Evolutionary conservation across 2,329 filamentous ascomycete genomes (phyloP), one percentile per base, ranked within the genome.

Genomic region (Cladosporium velox): DNA sequence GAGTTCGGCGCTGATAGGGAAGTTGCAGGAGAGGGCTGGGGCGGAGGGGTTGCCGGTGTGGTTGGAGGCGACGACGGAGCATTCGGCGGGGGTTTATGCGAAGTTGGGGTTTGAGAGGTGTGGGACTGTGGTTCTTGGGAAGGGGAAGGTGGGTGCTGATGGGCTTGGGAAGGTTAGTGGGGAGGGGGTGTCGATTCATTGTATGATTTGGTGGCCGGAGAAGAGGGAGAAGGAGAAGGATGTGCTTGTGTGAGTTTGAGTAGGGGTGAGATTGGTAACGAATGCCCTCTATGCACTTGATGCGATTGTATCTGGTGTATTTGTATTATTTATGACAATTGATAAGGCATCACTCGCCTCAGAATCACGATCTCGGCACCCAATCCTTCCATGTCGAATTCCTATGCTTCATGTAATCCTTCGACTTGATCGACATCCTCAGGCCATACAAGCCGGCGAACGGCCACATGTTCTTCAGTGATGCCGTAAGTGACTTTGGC

Each of bases 41-140:
- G 57, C 24, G 49, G 68, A 67, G 21, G 66, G 59, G 11, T 10
- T 70, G 55, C 70, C 72, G 15, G 69, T 75, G 12, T 75, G 72
- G 71, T 59, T 74, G 65, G 73, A 75, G 54, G 69, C 73, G 30
- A 73, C 72, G 55, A 74, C 72, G 12, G 62, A 66, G 54, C 41
- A 59, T 47, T 71, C 68, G 44, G 64, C 66, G 28, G 59, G 68
- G 18, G 47, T 73, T 21, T 74, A 74, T 69, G 35, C 57, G 21
- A 68, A 65, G 30, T 64, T 67, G 52, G 73, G 73, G 18, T 74
- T 74, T 62, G 57, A 70, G 55, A 64, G 66, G 11, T 57, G 69
- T 15, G 69, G 67, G 14, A 57, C 63, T 44, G 52, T 72, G 12
- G 34, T 63, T 21, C 57, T 75, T 21, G 73, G 73, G 7, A 65